Evolutionary conservation across 129 eudicot genomes (phyloP).

Genomic region (Centrapalus pauciflorus): DNA sequence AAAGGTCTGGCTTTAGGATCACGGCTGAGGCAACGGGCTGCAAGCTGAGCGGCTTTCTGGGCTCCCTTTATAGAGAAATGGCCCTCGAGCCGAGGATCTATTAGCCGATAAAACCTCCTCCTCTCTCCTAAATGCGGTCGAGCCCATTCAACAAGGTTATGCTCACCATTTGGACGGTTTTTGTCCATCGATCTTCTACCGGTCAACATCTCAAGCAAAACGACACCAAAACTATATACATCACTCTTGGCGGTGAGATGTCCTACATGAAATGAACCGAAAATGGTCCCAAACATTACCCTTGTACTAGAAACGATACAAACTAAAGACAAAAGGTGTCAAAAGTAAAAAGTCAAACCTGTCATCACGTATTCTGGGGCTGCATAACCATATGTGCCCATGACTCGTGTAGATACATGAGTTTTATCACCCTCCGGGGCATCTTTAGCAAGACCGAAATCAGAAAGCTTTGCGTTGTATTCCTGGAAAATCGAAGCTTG

Average conservation of each 20-base stretch:
- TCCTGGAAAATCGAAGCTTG: constrained; percentile 44
- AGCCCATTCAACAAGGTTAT: constrained; percentile 51
- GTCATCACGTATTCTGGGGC: constrained; percentile 99
- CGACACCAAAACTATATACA: constrained; percentile 65
- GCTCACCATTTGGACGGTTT: constrained; percentile 60
- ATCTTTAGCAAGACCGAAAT: constrained; percentile 97
- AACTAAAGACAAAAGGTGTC: neutral
- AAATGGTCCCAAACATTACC: neutral
- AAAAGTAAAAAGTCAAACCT: constrained; percentile 35
- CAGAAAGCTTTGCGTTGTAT: constrained; percentile 96
- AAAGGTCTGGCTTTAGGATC: constrained; percentile 36
- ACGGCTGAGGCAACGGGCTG: constrained; percentile 35
- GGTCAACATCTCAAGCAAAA: constrained; percentile 51
- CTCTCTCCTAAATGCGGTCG: constrained; percentile 54
- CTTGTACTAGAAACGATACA: neutral
- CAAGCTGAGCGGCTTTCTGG: constrained; percentile 35
- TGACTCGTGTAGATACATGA: constrained; percentile 94
- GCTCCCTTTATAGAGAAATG: constrained; percentile 40
- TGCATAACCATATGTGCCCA: constrained; percentile 98
- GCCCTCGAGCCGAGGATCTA: constrained; percentile 42
- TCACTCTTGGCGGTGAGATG: constrained; percentile 62
- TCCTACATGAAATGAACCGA: constrained; percentile 18
- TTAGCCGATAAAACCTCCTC: constrained; percentile 31
- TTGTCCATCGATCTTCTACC: constrained; percentile 66
- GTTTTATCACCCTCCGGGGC: constrained; percentile 95